These are phyloP conservation scores for Lodderomyces metapsilosis DNA, from an alignment of 1,139 yeast species.

Conservation along the genomic window DNA sequence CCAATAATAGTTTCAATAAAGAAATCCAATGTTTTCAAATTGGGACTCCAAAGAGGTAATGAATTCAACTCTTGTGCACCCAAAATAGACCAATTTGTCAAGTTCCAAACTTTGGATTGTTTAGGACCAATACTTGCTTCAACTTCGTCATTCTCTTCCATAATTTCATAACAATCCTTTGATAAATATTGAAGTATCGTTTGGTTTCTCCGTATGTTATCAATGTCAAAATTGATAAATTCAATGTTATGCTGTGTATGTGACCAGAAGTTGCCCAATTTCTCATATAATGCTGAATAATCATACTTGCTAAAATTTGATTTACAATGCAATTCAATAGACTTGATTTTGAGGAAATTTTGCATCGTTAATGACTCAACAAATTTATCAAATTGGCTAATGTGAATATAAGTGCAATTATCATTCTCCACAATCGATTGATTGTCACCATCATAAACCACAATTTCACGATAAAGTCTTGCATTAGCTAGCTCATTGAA, in stretches of 20 bases:
- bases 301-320: conserved; percentile 15
- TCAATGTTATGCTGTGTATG: conserved; percentile 12
- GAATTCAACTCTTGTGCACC: conserved; percentile 9
- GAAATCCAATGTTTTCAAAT: conserved; percentile 13
- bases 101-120: conserved; percentile 9
- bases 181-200: conserved; percentile 13
- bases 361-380: conserved; percentile 7
- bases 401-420: conserved; percentile 12
- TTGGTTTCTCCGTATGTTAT: conserved; percentile 13
- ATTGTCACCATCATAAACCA: conserved; percentile 14
- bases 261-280: conserved; percentile 12
- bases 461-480: conserved; percentile 11
- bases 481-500: conserved; percentile 11
- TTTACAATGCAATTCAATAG: conserved; percentile 14
- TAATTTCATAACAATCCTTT: conserved; percentile 8
- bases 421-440: conserved; percentile 4
- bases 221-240: conserved; percentile 15
- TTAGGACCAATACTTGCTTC: background rate
- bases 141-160: conserved; percentile 15
- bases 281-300: conserved; percentile 11
- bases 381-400: conserved; percentile 8
- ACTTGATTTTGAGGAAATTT: conserved; percentile 11
- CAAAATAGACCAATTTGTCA: conserved; percentile 15
- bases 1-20: conserved; percentile 12
- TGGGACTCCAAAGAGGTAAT: conserved; percentile 10